phyloP scores from a whole-genome alignment of 345 rosid species.

The Euphorbia lathyris region DNA sequence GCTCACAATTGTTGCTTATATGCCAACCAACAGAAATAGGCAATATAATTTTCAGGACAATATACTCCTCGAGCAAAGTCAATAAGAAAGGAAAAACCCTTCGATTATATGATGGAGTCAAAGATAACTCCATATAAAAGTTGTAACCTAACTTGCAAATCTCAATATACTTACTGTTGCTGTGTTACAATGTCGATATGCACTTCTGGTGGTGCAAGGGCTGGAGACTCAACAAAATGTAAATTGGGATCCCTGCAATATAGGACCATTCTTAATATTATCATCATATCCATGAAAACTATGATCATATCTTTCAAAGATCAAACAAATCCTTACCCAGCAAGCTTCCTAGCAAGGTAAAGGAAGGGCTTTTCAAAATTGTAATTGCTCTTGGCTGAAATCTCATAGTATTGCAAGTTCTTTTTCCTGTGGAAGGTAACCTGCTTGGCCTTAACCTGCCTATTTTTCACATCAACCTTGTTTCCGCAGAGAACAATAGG shows the following conservation, averaged over 20 bases:
- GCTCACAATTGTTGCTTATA: no score
- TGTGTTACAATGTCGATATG: conserved; percentile 78
- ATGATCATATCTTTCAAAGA: neutral
- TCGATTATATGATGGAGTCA: no score
- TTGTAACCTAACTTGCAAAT: no score
- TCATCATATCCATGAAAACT: no score
- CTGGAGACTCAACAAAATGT: conserved; percentile 94
- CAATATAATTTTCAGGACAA: no score
- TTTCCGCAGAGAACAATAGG: conserved; percentile 59
- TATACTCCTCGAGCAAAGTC: no score
- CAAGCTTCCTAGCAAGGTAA: conserved; percentile 55
- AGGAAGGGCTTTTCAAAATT: conserved; percentile 57
- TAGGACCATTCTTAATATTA: neutral
- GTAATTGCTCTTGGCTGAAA: conserved; percentile 58
- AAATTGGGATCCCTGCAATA: conserved; percentile 61
- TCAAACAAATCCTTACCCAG: conserved; percentile 30
- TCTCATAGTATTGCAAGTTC: conserved; percentile 56
- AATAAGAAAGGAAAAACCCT: no score
- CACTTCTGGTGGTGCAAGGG: conserved; percentile 92
- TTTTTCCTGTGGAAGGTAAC: conserved; percentile 55
- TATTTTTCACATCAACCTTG: conserved; percentile 58
- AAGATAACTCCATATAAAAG: no score
- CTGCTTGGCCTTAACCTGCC: conserved; percentile 58
- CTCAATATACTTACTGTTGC: conserved; percentile 77
- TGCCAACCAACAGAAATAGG: no score